Percentiles rank a stretch among this genome's conserved stretches.
Evolutionary conservation across 371 early-diverging fungal genomes (phyloP).

Genomic region (Mycotypha africana): DNA sequence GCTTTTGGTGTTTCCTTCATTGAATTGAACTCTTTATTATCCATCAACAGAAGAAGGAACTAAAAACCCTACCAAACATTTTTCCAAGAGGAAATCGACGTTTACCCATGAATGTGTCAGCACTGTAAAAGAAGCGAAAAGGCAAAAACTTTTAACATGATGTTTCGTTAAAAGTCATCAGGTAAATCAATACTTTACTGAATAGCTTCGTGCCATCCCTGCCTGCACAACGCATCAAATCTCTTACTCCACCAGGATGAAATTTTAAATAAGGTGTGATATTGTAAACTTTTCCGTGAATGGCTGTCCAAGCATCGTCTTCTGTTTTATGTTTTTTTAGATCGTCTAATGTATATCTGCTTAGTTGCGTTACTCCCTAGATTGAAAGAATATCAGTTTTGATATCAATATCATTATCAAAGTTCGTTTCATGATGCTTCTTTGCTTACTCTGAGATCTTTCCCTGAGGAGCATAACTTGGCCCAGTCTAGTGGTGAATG

Average conservation of each 20-base stretch:
- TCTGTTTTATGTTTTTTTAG: constrained; percentile 70
- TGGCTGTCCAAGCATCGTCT: constrained; percentile 92
- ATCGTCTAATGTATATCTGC: constrained; percentile 71
- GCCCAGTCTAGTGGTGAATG: constrained; percentile 95
- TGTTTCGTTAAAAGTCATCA: no score
- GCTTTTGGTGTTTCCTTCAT: no score
- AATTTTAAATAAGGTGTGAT: constrained; percentile 90
- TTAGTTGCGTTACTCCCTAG: constrained; percentile 52
- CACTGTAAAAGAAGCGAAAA: constrained; percentile 33
- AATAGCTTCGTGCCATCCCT: constrained; percentile 92
- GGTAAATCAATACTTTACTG: constrained; percentile 61
- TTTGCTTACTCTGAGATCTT: constrained; percentile 62
- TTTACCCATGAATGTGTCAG: constrained; percentile 95
- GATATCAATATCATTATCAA: no score
- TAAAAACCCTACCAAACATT: constrained; percentile 81
- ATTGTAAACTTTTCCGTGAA: constrained; percentile 93
- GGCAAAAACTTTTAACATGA: no score
- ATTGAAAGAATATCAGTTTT: neutral
- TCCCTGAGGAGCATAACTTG: constrained; percentile 68
- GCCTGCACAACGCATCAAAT: constrained; percentile 92
- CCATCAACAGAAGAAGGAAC: no score
- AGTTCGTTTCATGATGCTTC: neutral
- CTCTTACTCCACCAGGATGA: constrained; percentile 89
- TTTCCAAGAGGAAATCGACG: constrained; percentile 75
- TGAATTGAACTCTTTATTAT: no score